Base-by-base conservation (phyloP, 148 eudicot genomes). In the Silene uniflora region DNA sequence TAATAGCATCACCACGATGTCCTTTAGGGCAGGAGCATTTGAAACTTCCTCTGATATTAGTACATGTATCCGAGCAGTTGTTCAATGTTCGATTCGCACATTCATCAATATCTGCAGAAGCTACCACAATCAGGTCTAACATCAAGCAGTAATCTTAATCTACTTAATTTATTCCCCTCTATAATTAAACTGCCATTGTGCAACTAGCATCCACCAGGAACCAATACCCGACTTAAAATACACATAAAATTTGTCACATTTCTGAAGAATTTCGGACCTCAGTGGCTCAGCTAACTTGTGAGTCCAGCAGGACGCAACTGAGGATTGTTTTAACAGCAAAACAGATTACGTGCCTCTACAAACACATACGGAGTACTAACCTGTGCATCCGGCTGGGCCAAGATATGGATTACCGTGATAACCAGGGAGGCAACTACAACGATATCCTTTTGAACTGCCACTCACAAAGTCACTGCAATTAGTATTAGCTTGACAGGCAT, bases 401-500 rank as follows among this genome's bases (percentile, higher is more conserved):
- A 76, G 74, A 60, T 76, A 69, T 4, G 74, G 68, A 60, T 76
- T 76, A 46, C 79, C 79, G 46, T 69, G 12, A 7, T 59, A 76
- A 17, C 74, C 74, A 1, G 74, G 60, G 19, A n/a, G 71, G 74
- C 83, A 84, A 60, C 56, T 75, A 44, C 84, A 79, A 17, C 49
- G 64, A 16, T 84, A 84, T 4, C 87, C 82, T 35, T 44, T 25
- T 54, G 70, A 73, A 56, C 4, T 10, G 7, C 76, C 76, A 6
- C 24, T 61, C 8, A 64, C 71, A 9, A 59, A 72, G 23, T 79
- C 80, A 9, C 10, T 65, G 47, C 84, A 84, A 1, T 10, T 0
- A 19, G 72, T 76, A 29, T 81, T 84, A 23, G 21, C 19, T 27
- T 75, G 75, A 63, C 84, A 84, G 1, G 67, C 81, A 44, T 54